Evolutionary conservation across 129 eudicot species (phyloP), one percentile per base, ranked within the genome.

Genomic region (Tanacetum coccineum): DNA sequence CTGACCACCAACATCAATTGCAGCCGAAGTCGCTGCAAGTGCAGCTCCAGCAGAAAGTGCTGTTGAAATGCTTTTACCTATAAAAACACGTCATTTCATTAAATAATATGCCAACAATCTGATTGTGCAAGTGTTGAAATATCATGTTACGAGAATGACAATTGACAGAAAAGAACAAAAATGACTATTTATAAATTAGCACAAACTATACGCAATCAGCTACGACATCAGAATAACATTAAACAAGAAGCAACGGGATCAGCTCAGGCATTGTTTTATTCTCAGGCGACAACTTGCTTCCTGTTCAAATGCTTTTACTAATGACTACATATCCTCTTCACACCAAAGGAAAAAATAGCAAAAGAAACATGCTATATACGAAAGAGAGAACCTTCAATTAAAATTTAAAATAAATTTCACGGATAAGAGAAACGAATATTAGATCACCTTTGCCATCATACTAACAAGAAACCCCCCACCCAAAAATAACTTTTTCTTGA

Each of bases 31-130:
- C 18, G 79, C 83, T 59, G 98, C 98, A 77, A 93, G 82, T 55
- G 92, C 96, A 14, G 96, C 91, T 74, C 98, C 98, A 17, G 98
- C 96, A 59, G 95, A 86, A 11, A 93, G 28, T 42, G 87, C 98
- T 8, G 95, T 74, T 17, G 85, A n/a, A 30, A 93, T 84, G 78
- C 91, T 88, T 84, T 72, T 93, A 14, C 85, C 98, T 93, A 80
- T 25, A 71, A 39, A 59, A 42, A 63, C 39, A 73, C 3, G 4
- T 7, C 71, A 64, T 64, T 2, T 44, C 6, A 56, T 9, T 15
- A 9, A 17, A 65, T 9, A 61, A 0, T 19, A 61, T 8, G 47
- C 11, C 13, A n/a, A 40, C 26, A 30, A 59, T 30, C 45, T 28
- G 12, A 28, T 32, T 22, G 13, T 22, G 19, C 8, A 26, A 26